Evolutionary conservation across 352 stramenopile species (phyloP).

Genomic region (Phytophthora pseudosyringae): DNA sequence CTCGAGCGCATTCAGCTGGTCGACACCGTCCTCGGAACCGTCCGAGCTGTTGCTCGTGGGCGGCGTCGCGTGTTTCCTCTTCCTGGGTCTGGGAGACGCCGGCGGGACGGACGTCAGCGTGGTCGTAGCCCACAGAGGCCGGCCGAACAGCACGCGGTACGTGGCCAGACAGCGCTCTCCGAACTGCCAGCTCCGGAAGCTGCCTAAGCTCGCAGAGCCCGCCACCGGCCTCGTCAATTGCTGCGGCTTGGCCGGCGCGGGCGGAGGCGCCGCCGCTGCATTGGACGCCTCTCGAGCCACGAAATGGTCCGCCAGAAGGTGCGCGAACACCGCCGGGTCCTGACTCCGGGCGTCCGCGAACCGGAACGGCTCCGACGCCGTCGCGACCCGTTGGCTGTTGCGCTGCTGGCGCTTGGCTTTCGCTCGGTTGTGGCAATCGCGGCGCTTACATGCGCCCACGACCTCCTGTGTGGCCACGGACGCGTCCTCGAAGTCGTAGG

Average conservation of each 20-base stretch:
- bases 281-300: constrained; percentile 24
- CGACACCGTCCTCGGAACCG: constrained; percentile 12
- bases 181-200: constrained; percentile 33
- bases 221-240: constrained; percentile 19
- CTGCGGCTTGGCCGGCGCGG: constrained; percentile 5
- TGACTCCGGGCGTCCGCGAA: constrained; percentile 24
- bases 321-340: constrained; percentile 30
- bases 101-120: neutral
- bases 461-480: constrained; percentile 9
- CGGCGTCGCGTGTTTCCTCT: constrained; percentile 29
- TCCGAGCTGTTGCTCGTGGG: constrained; percentile 32
- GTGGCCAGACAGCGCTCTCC: constrained; percentile 46
- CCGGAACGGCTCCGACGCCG: constrained; percentile 9
- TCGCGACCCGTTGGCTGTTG: neutral
- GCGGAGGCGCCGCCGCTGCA: neutral
- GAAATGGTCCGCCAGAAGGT: constrained; percentile 38
- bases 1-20: constrained; percentile 8
- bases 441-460: constrained; percentile 21
- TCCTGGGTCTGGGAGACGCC: constrained; percentile 16
- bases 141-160: constrained; percentile 55
- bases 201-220: constrained; percentile 36
- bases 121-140: constrained; percentile 30
- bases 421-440: neutral
- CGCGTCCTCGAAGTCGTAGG: constrained; percentile 22
- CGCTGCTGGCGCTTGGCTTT: constrained; percentile 22